phyloP scores from a whole-genome alignment of 2,329 filamentous ascomycete genomes.

The Sporothrix schenckii region DNA sequence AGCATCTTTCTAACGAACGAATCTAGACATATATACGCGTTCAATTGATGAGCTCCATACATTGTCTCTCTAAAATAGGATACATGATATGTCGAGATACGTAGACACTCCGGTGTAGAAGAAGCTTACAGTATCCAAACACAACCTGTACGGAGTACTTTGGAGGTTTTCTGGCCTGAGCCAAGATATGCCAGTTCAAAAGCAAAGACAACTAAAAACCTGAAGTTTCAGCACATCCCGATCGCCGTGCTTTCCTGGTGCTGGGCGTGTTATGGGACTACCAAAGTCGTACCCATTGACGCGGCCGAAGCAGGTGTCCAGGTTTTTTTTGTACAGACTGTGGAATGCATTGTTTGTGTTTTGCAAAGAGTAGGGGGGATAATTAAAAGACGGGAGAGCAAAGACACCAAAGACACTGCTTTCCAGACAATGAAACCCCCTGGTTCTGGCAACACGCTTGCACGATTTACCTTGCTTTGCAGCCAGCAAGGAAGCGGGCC shows the following conservation, averaged over 20 bases:
- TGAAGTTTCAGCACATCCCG: slow-evolving; percentile 29
- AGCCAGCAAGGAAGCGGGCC: slow-evolving; percentile 9
- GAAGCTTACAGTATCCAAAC: not conserved
- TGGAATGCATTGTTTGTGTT: slow-evolving; percentile 14
- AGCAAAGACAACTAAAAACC: not conserved
- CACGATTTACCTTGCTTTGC: slow-evolving; percentile 26
- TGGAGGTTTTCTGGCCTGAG: too few species aligned
- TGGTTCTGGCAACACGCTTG: slow-evolving; percentile 15
- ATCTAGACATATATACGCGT: slow-evolving; percentile 1
- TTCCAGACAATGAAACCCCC: slow-evolving; percentile 5
- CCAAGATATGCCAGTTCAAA: not conserved
- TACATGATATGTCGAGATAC: not conserved
- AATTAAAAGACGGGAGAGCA: not conserved
- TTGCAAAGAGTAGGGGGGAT: not conserved
- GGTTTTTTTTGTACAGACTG: slow-evolving; percentile 3
- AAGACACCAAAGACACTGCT: slow-evolving; percentile 3
- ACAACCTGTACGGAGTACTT: too few species aligned
- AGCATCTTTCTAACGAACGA: not conserved
- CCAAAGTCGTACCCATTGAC: not conserved
- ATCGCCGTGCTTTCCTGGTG: slow-evolving; percentile 30
- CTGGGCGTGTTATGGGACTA: not conserved
- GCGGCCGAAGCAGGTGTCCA: slow-evolving; percentile 13
- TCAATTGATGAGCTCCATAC: not conserved
- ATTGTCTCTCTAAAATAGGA: not conserved
- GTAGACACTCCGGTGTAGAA: not conserved